These are phyloP conservation scores for Hypocrella siamensis DNA, from an alignment of 2,329 filamentous ascomycete genomes.

Conservation along the genomic window DNA sequence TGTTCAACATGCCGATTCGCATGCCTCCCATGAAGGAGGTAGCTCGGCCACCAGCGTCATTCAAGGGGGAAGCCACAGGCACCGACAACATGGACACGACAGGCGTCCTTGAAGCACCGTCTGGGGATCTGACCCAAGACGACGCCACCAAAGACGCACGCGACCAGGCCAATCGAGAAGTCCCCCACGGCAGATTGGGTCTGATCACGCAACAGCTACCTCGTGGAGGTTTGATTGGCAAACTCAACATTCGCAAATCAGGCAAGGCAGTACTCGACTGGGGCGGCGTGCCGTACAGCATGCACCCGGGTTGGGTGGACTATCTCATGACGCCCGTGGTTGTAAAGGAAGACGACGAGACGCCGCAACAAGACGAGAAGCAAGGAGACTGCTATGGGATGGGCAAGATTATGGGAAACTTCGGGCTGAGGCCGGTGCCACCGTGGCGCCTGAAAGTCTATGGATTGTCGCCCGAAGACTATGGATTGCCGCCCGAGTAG, in stretches of 20 bases:
- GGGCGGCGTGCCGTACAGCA: constrained; percentile 40
- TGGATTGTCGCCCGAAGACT: no score
- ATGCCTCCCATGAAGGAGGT: constrained; percentile 35
- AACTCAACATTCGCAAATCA: constrained; percentile 43
- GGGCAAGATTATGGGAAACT: constrained; percentile 47
- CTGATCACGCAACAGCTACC: constrained; percentile 23
- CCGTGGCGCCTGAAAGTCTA: no score
- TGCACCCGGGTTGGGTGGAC: constrained; percentile 34
- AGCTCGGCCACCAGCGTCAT: constrained; percentile 10
- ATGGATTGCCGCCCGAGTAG: no score
- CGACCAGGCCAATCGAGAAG: constrained; percentile 12
- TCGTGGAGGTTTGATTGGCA: constrained; percentile 43
- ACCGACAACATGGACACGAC: constrained; percentile 19
- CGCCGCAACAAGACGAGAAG: constrained; percentile 23
- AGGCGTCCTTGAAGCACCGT: constrained; percentile 3
- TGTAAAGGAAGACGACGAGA: constrained; percentile 40
- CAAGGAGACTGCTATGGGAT: constrained; percentile 41
- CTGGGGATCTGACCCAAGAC: constrained; percentile 27
- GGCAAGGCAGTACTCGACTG: constrained; percentile 47
- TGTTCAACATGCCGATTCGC: constrained; percentile 50
- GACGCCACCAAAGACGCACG: constrained; percentile 9
- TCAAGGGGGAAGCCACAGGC: constrained; percentile 22
- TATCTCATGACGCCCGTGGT: constrained; percentile 45
- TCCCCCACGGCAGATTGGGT: constrained; percentile 16
- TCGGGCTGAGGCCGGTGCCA: constrained; percentile 43